Evolutionary conservation across 805 yeast genomes (phyloP).

Genomic region (Torulaspora indica): DNA sequence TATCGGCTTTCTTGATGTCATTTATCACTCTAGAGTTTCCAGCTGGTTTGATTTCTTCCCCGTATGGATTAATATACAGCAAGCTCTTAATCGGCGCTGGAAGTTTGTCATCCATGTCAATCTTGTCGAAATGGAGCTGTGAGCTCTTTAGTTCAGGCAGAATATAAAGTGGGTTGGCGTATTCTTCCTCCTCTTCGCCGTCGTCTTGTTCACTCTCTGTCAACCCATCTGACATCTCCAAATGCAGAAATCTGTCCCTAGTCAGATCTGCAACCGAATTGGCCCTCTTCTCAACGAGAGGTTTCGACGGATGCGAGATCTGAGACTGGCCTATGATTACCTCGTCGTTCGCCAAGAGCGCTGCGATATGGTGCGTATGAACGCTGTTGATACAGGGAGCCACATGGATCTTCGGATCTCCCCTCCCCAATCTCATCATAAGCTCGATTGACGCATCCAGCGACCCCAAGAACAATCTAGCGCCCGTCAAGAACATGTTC

Average conservation of each 20-base stretch:
- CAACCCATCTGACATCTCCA: constrained; percentile 5
- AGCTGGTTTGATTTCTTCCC: constrained; percentile 75
- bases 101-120: constrained; percentile 52
- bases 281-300: constrained; percentile 11
- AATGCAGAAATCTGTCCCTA: constrained; percentile 16
- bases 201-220: constrained; percentile 31
- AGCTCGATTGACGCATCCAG: constrained; percentile 80
- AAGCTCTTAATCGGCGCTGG: constrained; percentile 68
- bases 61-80: constrained; percentile 79
- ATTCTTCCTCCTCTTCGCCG: constrained; percentile 55
- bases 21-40: constrained; percentile 61
- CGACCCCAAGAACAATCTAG: constrained; percentile 75
- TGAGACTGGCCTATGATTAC: constrained; percentile 87
- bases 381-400: constrained; percentile 81
- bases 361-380: constrained; percentile 82
- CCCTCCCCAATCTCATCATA: constrained; percentile 50
- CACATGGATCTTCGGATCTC: constrained; percentile 48
- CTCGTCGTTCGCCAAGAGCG: constrained; percentile 61
- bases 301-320: constrained; percentile 72
- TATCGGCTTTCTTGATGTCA: constrained; percentile 46
- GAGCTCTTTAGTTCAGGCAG: constrained; percentile 74
- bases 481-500: constrained; percentile 76
- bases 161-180: constrained; percentile 41
- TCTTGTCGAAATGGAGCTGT: constrained; percentile 66
- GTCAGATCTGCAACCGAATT: constrained; percentile 18